Evolutionary conservation across 2,329 filamentous ascomycete genomes (phyloP), one percentile per base, ranked within the genome.

Genomic region (Colletotrichum echinochloae): DNA sequence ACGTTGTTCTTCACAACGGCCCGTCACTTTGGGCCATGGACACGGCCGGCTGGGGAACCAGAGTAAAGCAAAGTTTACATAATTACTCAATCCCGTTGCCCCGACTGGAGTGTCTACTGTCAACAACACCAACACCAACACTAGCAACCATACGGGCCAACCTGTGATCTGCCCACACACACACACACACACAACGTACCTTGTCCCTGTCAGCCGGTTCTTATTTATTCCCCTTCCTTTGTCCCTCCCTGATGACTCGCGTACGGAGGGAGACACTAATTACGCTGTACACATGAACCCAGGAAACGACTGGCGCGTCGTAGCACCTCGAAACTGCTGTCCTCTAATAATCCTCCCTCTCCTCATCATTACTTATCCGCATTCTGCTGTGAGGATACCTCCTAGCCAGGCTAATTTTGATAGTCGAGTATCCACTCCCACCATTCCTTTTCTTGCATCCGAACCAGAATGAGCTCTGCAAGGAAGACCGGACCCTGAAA

Each of bases 401-500:
- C 37, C 12, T 44, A 26, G 18, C 6, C 30, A 2, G n/a, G 44
- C 44, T 23, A 16, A 14, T 23, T 11, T 14, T 33, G 37, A 28
- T 23, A 12, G 39, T 56, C 33, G 23, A 23, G 59, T 64, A 12
- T 44, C 30, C 37, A 37, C 41, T 39, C 14, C 51, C 59, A 51
- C 60, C 60, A 23, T 60, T 46, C 51, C n/a, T 66, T 70, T 66
- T 48, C n/a, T 49, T 30, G 28, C 56, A 46, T 20, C 52, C 46
- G 61, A 65, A 41, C 26, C 62, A 46, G 16, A 46, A 46, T 23
- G 41, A 41, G 20, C 46, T 33, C 57, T 16, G 44, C 33, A 35
- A 48, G 44, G 8, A 54, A 69, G 66, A 65, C 33, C 55, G 57
- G 67, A 67, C 67, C 67, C 64, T 70, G 64, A 57, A 67, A 70